These are phyloP conservation scores for Triticum dicoccoides DNA, from an alignment of 176 grass and related monocot genomes.

Conservation along the genomic window DNA sequence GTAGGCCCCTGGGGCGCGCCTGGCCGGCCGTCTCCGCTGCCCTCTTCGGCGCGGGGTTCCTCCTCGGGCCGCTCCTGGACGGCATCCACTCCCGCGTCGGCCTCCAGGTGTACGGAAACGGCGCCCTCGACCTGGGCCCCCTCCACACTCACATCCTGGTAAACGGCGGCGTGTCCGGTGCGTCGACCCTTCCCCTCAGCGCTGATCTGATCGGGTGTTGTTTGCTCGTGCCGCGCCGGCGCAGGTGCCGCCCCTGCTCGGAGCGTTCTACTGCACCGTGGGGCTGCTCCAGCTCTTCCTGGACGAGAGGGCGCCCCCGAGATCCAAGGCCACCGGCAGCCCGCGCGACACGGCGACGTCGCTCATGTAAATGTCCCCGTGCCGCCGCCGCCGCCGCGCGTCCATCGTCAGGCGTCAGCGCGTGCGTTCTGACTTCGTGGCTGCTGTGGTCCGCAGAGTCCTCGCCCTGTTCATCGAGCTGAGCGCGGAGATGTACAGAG, in stretches of 20 bases:
- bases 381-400: conserved; percentile 22
- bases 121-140: conserved; percentile 68
- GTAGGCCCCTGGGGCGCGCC: conserved; percentile 3
- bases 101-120: conserved; percentile 59
- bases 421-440: background rate
- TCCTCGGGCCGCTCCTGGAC: conserved; percentile 82
- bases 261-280: conserved; percentile 73
- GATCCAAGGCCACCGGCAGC: conserved; percentile 50
- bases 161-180: background rate
- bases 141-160: conserved; percentile 79
- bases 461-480: conserved; percentile 78
- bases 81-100: conserved; percentile 83
- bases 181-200: background rate
- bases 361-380: conserved; percentile 45
- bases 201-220: background rate
- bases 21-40: conserved; percentile 61
- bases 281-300: conserved; percentile 67
- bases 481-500: conserved; percentile 85
- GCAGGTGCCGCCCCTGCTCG: conserved; percentile 81
- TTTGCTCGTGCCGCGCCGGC: background rate
- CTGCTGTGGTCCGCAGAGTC: conserved; percentile 33
- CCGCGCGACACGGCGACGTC: conserved; percentile 51
- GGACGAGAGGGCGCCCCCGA: conserved; percentile 43
- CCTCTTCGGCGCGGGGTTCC: conserved; percentile 66
- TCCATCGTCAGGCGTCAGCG: background rate